phyloP scores from a whole-genome alignment of 805 yeast genomes.

The Lipomyces orientalis region DNA sequence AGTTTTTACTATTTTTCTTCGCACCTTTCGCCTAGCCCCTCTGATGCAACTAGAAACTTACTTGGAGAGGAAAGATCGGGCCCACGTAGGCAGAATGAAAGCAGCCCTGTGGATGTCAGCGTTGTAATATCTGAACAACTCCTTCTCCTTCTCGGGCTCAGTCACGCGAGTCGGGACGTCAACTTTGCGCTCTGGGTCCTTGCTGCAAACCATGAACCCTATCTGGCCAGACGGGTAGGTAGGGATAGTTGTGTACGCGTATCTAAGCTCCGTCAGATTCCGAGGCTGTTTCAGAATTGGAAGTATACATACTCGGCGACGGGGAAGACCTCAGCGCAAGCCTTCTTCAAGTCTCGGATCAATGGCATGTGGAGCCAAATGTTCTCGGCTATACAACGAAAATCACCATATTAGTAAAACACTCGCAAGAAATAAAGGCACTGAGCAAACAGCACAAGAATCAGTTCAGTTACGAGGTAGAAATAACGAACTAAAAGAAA shows the following conservation, averaged over 20 bases:
- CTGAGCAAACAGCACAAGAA: slow-evolving; percentile 28
- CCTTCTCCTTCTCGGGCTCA: slow-evolving; percentile 63
- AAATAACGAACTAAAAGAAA: slow-evolving; percentile 22
- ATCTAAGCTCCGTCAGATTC: slow-evolving; percentile 44
- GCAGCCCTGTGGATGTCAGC: slow-evolving; percentile 84
- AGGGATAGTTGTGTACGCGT: slow-evolving; percentile 91
- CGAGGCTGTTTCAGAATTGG: background rate
- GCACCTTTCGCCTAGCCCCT: background rate
- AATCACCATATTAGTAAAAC: slow-evolving; percentile 40
- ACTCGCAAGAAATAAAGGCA: background rate
- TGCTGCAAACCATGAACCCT: slow-evolving; percentile 96
- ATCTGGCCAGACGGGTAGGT: slow-evolving; percentile 97
- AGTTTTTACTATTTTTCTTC: background rate
- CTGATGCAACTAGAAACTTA: background rate
- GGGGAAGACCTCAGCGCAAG: slow-evolving; percentile 85
- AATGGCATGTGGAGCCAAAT: slow-evolving; percentile 90
- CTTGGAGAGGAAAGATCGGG: slow-evolving; percentile 55
- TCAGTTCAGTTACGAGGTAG: background rate
- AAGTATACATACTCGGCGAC: slow-evolving; percentile 61
- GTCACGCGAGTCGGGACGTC: slow-evolving; percentile 70
- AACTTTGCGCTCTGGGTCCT: slow-evolving; percentile 69
- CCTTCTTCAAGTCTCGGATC: slow-evolving; percentile 79
- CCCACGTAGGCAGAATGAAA: slow-evolving; percentile 92
- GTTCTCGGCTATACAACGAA: slow-evolving; percentile 63
- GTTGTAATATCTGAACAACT: slow-evolving; percentile 81